phyloP scores from a whole-genome alignment of 306 rosid species.

The Trichosanthes truncata region DNA sequence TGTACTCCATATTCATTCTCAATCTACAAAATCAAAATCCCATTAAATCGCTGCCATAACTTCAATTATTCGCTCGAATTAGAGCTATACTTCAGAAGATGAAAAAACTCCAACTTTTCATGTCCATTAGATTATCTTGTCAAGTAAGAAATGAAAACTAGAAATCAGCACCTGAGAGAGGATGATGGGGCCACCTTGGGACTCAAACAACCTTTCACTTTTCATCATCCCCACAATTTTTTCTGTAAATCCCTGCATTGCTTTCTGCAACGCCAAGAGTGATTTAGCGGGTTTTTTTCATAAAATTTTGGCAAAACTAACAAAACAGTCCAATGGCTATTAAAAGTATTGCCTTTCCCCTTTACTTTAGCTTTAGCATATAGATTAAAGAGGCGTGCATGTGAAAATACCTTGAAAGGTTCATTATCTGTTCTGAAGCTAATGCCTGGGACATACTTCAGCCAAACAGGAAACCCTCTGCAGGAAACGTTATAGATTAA shows the following conservation, averaged over 20 bases:
- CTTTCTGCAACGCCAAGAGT: conserved; percentile 51
- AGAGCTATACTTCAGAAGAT: not conserved
- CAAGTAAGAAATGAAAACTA: not conserved
- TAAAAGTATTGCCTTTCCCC: not conserved
- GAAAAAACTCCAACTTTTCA: not conserved
- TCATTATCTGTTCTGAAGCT: conserved; percentile 98
- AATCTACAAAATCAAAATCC: conserved; percentile 40
- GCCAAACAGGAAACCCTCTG: conserved; percentile 99
- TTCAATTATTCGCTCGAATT: not conserved
- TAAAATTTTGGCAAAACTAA: not conserved
- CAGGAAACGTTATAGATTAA: conserved; percentile 7
- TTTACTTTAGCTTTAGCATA: not conserved
- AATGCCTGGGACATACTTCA: conserved; percentile 92
- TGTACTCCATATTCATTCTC: conserved; percentile 94
- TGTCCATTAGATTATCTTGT: not conserved
- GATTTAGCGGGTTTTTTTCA: not conserved
- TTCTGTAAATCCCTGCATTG: conserved; percentile 94
- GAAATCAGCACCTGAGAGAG: conserved; percentile 71
- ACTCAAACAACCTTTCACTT: conserved; percentile 71
- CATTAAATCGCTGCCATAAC: not conserved
- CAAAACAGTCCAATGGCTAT: not conserved
- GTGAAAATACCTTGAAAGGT: conserved; percentile 72
- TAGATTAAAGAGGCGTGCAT: conserved; percentile 1
- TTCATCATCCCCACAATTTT: conserved; percentile 96
- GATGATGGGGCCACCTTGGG: conserved; percentile 98